Conservation (phyloP, 495 filamentous ascomycete genomes). For the Wilcoxina mikolae region DNA sequence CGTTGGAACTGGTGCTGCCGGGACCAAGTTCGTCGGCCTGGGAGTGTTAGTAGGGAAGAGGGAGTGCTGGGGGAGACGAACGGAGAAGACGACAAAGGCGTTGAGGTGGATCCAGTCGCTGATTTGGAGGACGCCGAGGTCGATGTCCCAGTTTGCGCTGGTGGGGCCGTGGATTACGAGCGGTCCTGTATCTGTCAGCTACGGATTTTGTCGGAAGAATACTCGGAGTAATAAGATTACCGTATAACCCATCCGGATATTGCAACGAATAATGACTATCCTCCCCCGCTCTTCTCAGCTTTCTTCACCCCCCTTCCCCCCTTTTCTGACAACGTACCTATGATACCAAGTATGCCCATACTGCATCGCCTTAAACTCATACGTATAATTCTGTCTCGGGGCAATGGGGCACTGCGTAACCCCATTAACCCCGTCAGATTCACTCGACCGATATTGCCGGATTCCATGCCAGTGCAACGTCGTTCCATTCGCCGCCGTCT, state of each 20-base stretch:
- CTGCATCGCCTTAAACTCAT: conserved; percentile 39
- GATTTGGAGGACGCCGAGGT: conserved; percentile 35
- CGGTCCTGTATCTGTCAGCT: too few relatives aligned
- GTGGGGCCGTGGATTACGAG: conserved; percentile 38
- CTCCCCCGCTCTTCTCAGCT: too few relatives aligned
- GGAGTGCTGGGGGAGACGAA: too few relatives aligned
- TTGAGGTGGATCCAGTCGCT: conserved; percentile 33
- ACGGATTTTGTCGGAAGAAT: too few relatives aligned
- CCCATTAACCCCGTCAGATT: conserved; percentile 46
- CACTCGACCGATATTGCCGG: conserved; percentile 42
- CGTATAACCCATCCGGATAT: conserved; percentile 37
- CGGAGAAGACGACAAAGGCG: too few relatives aligned
- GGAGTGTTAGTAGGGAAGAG: too few relatives aligned
- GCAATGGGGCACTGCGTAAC: conserved; percentile 57
- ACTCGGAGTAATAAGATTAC: too few relatives aligned
- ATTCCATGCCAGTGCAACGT: conserved; percentile 55
- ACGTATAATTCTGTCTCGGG: conserved; percentile 36
- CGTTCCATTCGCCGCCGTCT: conserved; percentile 3
- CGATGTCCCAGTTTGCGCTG: conserved; percentile 33
- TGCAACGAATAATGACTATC: conserved; percentile 40
- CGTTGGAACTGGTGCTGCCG: too few relatives aligned
- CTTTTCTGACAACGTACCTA: conserved; percentile 15
- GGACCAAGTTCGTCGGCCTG: too few relatives aligned
- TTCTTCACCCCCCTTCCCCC: too few relatives aligned
- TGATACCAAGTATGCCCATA: conserved; percentile 48